phyloP scores from a whole-genome alignment of 257 asterid species.

The Plantago ovata region DNA sequence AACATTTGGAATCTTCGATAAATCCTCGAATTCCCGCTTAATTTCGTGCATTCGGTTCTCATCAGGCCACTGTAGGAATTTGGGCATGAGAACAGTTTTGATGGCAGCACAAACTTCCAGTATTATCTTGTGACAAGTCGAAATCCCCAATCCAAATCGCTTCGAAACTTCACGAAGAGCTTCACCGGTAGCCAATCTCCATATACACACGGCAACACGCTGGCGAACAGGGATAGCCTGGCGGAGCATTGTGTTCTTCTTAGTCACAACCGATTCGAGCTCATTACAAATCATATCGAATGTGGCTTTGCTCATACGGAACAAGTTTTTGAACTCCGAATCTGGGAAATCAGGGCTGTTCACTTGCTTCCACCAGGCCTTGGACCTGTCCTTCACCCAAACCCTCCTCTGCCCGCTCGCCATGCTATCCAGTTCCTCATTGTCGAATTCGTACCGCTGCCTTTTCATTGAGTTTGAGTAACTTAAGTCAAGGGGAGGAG shows the following conservation, averaged over 20 bases:
- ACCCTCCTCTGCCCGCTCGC: conserved; percentile 29
- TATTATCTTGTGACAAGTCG: conserved; percentile 85
- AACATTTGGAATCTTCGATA: conserved; percentile 51
- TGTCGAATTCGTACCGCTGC: conserved; percentile 20
- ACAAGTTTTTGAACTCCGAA: conserved; percentile 57
- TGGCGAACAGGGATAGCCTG: conserved; percentile 81
- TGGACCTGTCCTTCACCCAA: conserved; percentile 81
- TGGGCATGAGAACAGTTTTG: conserved; percentile 55
- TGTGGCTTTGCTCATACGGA: conserved; percentile 67
- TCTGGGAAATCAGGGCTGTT: conserved; percentile 62
- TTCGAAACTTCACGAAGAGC: conserved; percentile 83
- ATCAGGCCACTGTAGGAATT: conserved; percentile 76
- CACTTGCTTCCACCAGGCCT: conserved; percentile 85
- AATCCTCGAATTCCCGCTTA: conserved; percentile 32
- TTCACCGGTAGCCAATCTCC: conserved; percentile 86
- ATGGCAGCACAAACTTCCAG: conserved; percentile 85
- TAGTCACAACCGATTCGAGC: conserved; percentile 61
- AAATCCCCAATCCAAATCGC: conserved; percentile 81
- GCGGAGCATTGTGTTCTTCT: conserved; percentile 82
- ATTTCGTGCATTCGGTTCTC: conserved; percentile 26
- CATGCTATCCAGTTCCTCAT: not conserved
- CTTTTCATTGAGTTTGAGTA: conserved; percentile 17
- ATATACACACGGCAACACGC: conserved; percentile 85
- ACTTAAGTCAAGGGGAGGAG: conserved; percentile 1
- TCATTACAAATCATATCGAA: conserved; percentile 66